These are phyloP conservation scores for Leishmania martiniquensis DNA, from an alignment of 208 protist genomes.

Conservation along the genomic window DNA sequence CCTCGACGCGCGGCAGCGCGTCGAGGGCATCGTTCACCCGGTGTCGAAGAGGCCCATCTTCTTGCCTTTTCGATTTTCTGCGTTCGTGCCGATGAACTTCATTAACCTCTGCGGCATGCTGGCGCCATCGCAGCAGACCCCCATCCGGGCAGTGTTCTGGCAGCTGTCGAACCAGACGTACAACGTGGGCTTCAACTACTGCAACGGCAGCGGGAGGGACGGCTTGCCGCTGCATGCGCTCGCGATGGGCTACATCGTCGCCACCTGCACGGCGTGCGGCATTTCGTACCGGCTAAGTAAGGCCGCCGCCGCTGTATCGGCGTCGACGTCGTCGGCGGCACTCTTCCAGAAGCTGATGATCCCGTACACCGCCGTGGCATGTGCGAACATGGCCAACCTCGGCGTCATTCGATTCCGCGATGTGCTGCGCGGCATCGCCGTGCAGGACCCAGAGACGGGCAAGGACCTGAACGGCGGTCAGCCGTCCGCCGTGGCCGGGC, in stretches of 20 bases:
- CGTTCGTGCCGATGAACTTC: constrained; percentile 91
- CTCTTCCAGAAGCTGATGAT: constrained; percentile 44
- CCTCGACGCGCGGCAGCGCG: constrained; percentile 41
- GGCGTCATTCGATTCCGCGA: constrained; percentile 80
- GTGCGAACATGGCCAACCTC: constrained; percentile 81
- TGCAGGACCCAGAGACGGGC: constrained; percentile 62
- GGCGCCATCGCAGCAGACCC: constrained; percentile 56
- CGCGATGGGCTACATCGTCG: constrained; percentile 38
- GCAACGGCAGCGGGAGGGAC: constrained; percentile 85
- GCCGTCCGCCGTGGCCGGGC: constrained; percentile 66
- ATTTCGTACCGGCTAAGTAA: constrained; percentile 29
- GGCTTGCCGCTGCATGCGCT: constrained; percentile 58
- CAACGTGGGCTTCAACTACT: constrained; percentile 93
- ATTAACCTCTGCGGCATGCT: constrained; percentile 84
- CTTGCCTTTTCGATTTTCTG: constrained; percentile 85
- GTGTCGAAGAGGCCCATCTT: constrained; percentile 76
- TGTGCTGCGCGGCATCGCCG: constrained; percentile 59
- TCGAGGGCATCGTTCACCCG: constrained; percentile 77
- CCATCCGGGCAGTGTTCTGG: constrained; percentile 74
- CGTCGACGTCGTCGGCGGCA: constrained; percentile 9
- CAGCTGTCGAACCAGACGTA: constrained; percentile 93
- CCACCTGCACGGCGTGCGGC: constrained; percentile 29
- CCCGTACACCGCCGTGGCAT: constrained; percentile 82
- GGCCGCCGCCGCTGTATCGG: constrained; percentile 17
- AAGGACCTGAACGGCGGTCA: constrained; percentile 47